These are phyloP conservation scores for Magnolia officinalis DNA, from an alignment of 164 flowering plant species.

Conservation along the genomic window DNA sequence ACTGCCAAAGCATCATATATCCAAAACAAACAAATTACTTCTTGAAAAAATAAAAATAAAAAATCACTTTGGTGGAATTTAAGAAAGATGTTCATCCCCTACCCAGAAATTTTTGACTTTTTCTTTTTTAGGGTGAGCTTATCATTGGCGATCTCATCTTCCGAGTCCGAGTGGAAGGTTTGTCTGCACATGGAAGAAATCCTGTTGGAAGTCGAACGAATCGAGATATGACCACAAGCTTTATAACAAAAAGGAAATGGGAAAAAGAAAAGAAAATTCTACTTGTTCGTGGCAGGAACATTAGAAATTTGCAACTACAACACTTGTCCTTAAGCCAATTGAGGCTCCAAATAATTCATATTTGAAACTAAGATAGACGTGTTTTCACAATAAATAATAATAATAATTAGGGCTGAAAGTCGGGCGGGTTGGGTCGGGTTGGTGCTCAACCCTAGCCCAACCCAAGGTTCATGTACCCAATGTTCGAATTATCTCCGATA, in stretches of 20 bases:
- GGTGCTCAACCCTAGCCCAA: too few relatives aligned
- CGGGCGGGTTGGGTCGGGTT: too few relatives aligned
- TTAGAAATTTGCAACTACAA: too few relatives aligned
- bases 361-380: background rate
- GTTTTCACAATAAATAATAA: too few relatives aligned
- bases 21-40: conserved; percentile 1
- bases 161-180: conserved; percentile 69
- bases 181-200: conserved; percentile 38
- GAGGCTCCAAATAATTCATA: background rate
- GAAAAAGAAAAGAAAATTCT: too few relatives aligned
- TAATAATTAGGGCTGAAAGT: too few relatives aligned
- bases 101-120: conserved; percentile 54
- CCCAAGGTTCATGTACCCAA: too few relatives aligned
- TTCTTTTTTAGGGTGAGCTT: conserved; percentile 43
- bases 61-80: background rate
- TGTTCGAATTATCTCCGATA: too few relatives aligned
- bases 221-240: too few relatives aligned
- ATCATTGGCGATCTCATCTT: conserved; percentile 47
- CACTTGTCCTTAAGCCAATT: background rate
- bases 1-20: conserved; percentile 40
- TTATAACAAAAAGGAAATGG: too few relatives aligned
- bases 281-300: too few relatives aligned
- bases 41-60: background rate
- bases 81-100: conserved; percentile 6
- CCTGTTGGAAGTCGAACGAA: too few relatives aligned